Evolutionary conservation across 1,284 basidiomycete genomes (phyloP), one percentile per base, ranked within the genome.

Genomic region (Leucoagaricus sp.): DNA sequence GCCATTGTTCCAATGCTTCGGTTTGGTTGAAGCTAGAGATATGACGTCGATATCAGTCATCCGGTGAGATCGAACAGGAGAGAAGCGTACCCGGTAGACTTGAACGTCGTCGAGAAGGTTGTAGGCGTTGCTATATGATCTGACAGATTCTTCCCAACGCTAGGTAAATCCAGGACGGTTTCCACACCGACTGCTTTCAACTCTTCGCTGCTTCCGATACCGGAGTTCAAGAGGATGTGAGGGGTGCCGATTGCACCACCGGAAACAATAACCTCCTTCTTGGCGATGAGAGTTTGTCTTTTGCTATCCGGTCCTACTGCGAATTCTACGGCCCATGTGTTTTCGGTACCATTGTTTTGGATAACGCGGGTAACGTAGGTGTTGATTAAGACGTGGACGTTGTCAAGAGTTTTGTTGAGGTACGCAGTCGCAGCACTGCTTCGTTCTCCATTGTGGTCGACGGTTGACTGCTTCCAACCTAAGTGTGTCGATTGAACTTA

Each of bases 351-450:
- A 46, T 19, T 31, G 3, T 53, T 36, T 2, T 58, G 60, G 10
- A 66, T 28, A 2, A 68, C 56, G 6, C 66, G 62, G 8, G 63
- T 62, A 9, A 65, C 67, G 23, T 65, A 63, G 2, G 71, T 71
- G n/a, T 69, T 60, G 25, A 76, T 61, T 4, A 75, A 69, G 36
- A 80, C 68, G 38, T 71, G 70, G 1, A 79, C 67, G 58, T 81
- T 81, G 1, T 50, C 51, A 21, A 72, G 69, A 9, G 64, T 0
- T 63, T 57, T 3, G 65, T 64, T 9, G 7, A 80, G 67, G 49
- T 80, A 81, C 2, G 74, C 70, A 5, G 70, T 69, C 1, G 76
- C 74, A 1, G 72, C 61, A 5, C 78, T 79, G 54, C 71, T 69
- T 25, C 77, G 64, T 10, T 69, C 61, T 25, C 73, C 73, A 26